Base-by-base conservation (phyloP, 164 flowering plant genomes). In the Berberis thunbergii region DNA sequence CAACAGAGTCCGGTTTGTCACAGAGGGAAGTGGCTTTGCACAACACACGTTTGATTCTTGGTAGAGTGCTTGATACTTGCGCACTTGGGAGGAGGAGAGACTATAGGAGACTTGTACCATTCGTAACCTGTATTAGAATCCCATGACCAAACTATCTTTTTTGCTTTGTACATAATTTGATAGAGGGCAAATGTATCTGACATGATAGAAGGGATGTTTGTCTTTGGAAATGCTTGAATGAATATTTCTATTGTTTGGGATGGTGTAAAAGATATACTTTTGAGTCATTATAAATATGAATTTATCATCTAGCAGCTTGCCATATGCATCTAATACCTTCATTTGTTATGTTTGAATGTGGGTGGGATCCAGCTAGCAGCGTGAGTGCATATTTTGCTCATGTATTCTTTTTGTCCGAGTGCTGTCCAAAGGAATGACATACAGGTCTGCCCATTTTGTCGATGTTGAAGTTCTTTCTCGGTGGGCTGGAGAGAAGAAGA, bases 361-460 rank as follows among this genome's bases (percentile, higher is more conserved):
- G 59, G 6, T 66, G 61, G 59, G 59, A 8, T 57, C 57, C 91
- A 95, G 97, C 91, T 95, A 70, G 99, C 97, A 58, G 97, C 91
- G 74, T 26, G 99, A 95, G 84, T 95, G 99, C 80, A 91, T 95
- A 59, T 95, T 95, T 81, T 95, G 97, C 77, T 95, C 99, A 43
- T 95, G 99, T 67, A 95, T 95, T 66, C 96, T 97, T 52, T 91
- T 91, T 78, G 97, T 89, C 26, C 63, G 97, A 95, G 74, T 91
- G 97, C 77, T 95, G 99, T 67, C 97, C 96, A 0, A 97, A 88
- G 73, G 99, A 91, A 59, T 97, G 96, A 64, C 94, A 91, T 69
- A 95, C 97, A 73, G 98, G 98, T 88, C 59, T 70, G 72, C 64
- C 55, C 64, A 57, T 59, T 58, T 55, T 52, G 43, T 56, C 4